Base-by-base conservation (phyloP, 257 asterid species). In the Asclepias syriaca region DNA sequence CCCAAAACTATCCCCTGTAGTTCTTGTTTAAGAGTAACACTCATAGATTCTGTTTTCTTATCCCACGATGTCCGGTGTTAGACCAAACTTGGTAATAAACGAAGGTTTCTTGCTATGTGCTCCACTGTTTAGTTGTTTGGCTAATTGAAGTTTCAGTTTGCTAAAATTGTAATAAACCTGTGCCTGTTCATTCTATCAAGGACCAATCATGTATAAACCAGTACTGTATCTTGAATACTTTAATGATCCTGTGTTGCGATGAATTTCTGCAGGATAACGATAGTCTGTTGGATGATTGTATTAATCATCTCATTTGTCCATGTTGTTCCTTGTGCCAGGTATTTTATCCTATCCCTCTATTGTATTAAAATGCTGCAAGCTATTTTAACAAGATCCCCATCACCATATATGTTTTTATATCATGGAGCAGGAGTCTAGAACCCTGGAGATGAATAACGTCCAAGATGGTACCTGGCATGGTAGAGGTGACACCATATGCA, bases 381-480 rank as follows among this genome's bases (percentile, higher is more conserved):
- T 29, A 14, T 14, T 27, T 43, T 9, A 11, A 59, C 6, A 27
- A 24, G 66, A 19, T 50, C n/a, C 66, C 45, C 11, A 29, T 43
- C 45, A 46, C 21, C 19, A 27, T 11, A 13, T 24, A 59, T 12
- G 21, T 5, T 8, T 8, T 40, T 73, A 39, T 63, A 43, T 70
- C 66, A 14, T 81, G 73, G 82, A 69, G 70, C 90, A 92, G 99
- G 99, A 94, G 72, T 86, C 99, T 1, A 85, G 97, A 84, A 94
- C 99, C 55, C 78, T 94, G 86, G 97, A 91, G 87, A 88, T 91
- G 96, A 94, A 94, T 87, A 93, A 93, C 75, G 97, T 94, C 71
- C 88, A 91, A 67, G 96, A 91, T 75, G 97, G 97, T 39, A 87
- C 81, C 32, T 94, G 98, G 98, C 96, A 93, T 37, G 97, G 98